These are phyloP conservation scores for Cyclotella kingstonii DNA, from an alignment of 108 stramenopile species.

Conservation along the genomic window DNA sequence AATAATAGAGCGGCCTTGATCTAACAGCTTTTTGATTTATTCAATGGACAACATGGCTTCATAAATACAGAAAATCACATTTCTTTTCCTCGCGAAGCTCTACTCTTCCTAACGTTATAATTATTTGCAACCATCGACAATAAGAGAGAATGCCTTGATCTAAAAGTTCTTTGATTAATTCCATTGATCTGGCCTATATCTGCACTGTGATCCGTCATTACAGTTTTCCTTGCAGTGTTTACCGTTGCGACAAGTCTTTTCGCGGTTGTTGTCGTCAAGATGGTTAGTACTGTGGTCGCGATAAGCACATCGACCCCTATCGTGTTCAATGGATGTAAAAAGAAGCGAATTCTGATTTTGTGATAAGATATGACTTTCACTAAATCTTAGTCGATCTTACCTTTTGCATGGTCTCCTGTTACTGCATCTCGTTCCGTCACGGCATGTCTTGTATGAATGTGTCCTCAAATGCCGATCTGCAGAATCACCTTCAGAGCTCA, in stretches of 20 bases:
- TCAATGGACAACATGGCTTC: too few relatives aligned
- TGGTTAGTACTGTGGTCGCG: not conserved
- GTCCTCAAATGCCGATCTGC: not conserved
- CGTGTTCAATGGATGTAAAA: too few relatives aligned
- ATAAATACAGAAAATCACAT: too few relatives aligned
- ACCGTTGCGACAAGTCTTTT: slow-evolving; percentile 3
- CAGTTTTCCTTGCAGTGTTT: not conserved
- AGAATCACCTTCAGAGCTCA: not conserved
- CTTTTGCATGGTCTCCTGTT: not conserved
- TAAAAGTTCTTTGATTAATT: too few relatives aligned
- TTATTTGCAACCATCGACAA: too few relatives aligned
- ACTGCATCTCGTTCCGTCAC: not conserved
- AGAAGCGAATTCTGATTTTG: too few relatives aligned
- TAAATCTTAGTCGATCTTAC: not conserved
- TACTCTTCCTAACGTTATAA: too few relatives aligned
- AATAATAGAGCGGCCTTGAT: too few relatives aligned
- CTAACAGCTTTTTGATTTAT: too few relatives aligned
- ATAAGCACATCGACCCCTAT: slow-evolving; percentile 4
- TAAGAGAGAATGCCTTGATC: too few relatives aligned
- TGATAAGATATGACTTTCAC: too few relatives aligned
- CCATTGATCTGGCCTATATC: slow-evolving; percentile 5
- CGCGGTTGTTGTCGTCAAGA: not conserved
- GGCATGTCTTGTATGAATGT: not conserved
- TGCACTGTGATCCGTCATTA: not conserved
- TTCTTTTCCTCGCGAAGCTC: too few relatives aligned